Evolutionary conservation across 192 early-diverging fungal species (phyloP).

Genomic region (Powellomyces hirtus): DNA sequence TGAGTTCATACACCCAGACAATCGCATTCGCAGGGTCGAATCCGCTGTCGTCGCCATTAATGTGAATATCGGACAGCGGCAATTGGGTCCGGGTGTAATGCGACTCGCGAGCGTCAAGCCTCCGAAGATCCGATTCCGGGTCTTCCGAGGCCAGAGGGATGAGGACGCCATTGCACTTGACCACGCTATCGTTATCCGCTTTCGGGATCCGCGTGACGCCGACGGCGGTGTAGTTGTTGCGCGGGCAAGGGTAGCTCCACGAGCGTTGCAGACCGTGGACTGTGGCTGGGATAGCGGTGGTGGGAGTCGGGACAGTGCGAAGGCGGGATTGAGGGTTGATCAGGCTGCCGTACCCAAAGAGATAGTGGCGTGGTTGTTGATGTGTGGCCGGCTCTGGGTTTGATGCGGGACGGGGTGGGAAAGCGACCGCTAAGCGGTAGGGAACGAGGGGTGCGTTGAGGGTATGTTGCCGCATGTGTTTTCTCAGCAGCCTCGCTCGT

Average conservation of each 20-base stretch:
- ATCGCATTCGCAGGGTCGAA: slow-evolving; percentile 6
- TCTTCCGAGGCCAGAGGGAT: slow-evolving; percentile 26
- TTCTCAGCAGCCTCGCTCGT: too few relatives aligned
- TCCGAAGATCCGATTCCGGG: slow-evolving; percentile 20
- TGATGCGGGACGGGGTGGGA: too few relatives aligned
- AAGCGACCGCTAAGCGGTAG: too few relatives aligned
- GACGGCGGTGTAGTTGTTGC: slow-evolving; percentile 45
- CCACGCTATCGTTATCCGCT: background rate
- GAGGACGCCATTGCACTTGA: slow-evolving; percentile 45
- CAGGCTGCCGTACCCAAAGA: slow-evolving; percentile 50
- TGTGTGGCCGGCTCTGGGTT: too few relatives aligned
- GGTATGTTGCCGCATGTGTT: too few relatives aligned
- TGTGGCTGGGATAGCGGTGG: slow-evolving; percentile 26
- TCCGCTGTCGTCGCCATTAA: background rate
- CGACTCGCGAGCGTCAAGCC: slow-evolving; percentile 41
- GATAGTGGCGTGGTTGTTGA: slow-evolving; percentile 24
- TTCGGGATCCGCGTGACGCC: slow-evolving; percentile 20
- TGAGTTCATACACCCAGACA: slow-evolving; percentile 41
- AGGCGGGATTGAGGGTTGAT: slow-evolving; percentile 40
- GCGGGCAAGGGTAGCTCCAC: slow-evolving; percentile 43
- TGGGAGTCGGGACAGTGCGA: slow-evolving; percentile 26
- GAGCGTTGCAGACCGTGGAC: slow-evolving; percentile 33
- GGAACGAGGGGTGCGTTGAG: too few relatives aligned
- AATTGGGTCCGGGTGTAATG: slow-evolving; percentile 33
- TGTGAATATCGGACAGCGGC: slow-evolving; percentile 4